Base-by-base conservation (phyloP, 2,329 filamentous ascomycete species). In the Ascosphaera acerosa region DNA sequence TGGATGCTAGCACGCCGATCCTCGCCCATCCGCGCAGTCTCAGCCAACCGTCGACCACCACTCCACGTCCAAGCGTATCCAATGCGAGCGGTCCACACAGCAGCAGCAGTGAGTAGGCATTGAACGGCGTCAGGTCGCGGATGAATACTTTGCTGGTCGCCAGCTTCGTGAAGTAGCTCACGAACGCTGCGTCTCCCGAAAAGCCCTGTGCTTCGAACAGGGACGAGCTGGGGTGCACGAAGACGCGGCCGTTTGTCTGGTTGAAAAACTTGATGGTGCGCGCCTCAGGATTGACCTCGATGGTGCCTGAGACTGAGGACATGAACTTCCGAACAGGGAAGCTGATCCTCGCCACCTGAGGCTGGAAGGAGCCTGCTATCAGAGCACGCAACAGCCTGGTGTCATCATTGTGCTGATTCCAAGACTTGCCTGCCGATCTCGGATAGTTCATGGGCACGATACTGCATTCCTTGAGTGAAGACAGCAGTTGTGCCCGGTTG, bases 301-400 rank as follows among this genome's bases (percentile, higher is more conserved):
- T 77, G 0, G 87, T 78, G 5, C 87, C 87, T 1, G 78, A 77
- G 38, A 89, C 67, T 2, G 77, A 80, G 20, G 72, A 70, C 9
- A 77, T 76, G 50, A 89, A 97, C 51, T 92, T 94, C 58, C 90
- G 90, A 53, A 91, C 80, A 0, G 87, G 87, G 41, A 92, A 78
- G 39, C 81, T 74, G 46, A 97, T 91, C 32, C 82, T 70, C 10
- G 81, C 81, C 39, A 92, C 70, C 51, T 94, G 84, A 0, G 87
- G 87, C 18, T 69, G 66, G 48, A 80, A 78, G 3, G 75, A 70
- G 3, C 71, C 72, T 3, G 74, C 74, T 16, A 77, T 64, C 15
- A 81, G 54, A 1, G 73, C 74, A 15, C 74, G 67, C 14, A 80
- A 55, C 16, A 81, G 60, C 22, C 51, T 48, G 17, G 45, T 43